Percentiles rank a stretch among this genome's conserved stretches.
Conservation (phyloP, 805 yeast species). For the Saccharomyces eubayanus region DNA sequence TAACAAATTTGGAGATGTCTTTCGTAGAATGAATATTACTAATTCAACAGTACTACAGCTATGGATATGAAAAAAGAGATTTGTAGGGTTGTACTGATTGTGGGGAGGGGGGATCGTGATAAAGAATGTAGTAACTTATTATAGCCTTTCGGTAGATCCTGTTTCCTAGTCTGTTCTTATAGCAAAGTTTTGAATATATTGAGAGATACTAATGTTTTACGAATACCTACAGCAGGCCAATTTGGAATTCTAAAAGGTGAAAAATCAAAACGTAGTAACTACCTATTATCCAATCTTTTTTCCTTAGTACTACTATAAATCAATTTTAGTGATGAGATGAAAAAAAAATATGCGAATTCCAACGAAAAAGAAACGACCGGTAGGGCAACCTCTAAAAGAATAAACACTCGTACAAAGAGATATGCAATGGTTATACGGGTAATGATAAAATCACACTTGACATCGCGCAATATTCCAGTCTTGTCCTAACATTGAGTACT, state of each 20-base stretch:
- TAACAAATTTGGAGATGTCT: not conserved
- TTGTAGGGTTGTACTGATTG: not conserved
- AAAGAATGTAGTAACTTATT: not conserved
- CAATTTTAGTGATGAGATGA: not conserved
- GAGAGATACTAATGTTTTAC: not conserved
- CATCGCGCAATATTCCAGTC: not conserved
- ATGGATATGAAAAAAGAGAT: not conserved
- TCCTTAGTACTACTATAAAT: not conserved
- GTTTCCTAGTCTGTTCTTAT: not conserved
- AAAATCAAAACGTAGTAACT: not conserved
- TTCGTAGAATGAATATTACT: not conserved
- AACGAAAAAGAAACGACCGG: not conserved
- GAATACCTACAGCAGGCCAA: not conserved
- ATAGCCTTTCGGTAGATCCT: not conserved
- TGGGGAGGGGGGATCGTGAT: not conserved
- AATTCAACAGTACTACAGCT: not conserved
- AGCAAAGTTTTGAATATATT: not conserved
- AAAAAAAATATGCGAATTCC: not conserved
- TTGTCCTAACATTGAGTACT: not conserved
- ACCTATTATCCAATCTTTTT: not conserved
- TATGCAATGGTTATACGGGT: not conserved
- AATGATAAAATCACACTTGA: not conserved
- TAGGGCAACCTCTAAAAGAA: not conserved
- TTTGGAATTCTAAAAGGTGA: not conserved
- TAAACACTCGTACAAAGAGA: not conserved